phyloP scores from a whole-genome alignment of 768 basidiomycete genomes.

The Mrakia hoshinonis region DNA sequence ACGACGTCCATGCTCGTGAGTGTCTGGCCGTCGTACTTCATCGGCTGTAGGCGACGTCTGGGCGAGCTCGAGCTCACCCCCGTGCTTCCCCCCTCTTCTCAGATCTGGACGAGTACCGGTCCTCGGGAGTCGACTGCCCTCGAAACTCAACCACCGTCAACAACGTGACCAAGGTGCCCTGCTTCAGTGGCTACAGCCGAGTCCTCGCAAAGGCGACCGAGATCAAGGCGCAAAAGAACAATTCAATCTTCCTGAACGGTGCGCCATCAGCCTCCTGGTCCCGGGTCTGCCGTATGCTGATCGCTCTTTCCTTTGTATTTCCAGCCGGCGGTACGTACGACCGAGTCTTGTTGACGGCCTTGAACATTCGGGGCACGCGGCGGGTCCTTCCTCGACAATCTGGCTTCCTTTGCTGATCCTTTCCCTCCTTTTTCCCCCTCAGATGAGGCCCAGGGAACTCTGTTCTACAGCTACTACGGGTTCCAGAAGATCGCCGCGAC shows the following conservation, averaged over 20 bases:
- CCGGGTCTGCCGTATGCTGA: conserved; percentile 40
- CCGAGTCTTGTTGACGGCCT: no score
- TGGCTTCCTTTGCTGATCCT: conserved; percentile 32
- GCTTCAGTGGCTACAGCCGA: conserved; percentile 20
- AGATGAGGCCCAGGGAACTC: conserved; percentile 37
- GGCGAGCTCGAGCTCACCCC: neutral
- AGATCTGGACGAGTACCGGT: conserved; percentile 18
- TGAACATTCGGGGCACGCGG: no score
- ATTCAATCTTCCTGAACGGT: conserved; percentile 46
- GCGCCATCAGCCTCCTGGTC: conserved; percentile 47
- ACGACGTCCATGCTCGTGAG: conserved; percentile 16
- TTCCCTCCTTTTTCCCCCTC: no score
- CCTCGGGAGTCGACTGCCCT: conserved; percentile 19
- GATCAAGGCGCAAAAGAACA: conserved; percentile 39
- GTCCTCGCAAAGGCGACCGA: conserved; percentile 42
- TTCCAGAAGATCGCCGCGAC: conserved; percentile 45
- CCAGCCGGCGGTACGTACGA: no score
- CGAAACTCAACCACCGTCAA: conserved; percentile 1
- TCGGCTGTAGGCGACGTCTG: no score
- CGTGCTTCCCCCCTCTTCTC: neutral
- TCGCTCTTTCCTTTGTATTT: conserved; percentile 44
- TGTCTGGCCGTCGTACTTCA: no score
- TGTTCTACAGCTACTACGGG: conserved; percentile 46
- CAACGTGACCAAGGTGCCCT: conserved; percentile 42
- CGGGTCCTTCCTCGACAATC: conserved; percentile 23